Conservation (phyloP, 2,329 filamentous ascomycete species). For the Claviceps purpurea region DNA sequence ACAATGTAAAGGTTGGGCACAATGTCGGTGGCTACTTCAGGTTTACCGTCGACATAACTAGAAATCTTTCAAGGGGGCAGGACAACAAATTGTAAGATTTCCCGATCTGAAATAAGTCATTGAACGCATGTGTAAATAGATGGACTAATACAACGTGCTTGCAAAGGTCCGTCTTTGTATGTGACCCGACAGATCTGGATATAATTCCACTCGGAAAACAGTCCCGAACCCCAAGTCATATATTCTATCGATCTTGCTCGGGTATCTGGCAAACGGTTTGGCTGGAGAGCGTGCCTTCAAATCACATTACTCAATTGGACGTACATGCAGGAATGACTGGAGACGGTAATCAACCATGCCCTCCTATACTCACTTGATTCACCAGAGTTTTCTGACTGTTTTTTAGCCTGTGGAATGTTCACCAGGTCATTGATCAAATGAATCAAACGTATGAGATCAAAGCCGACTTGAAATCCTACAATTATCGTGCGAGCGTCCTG, state of each 20-base stretch:
- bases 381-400: background rate
- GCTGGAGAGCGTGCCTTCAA: conserved; percentile 48
- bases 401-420: conserved; percentile 49
- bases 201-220: conserved; percentile 57
- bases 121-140: no score
- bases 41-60: conserved; percentile 46
- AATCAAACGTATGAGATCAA: conserved; percentile 57
- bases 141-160: background rate
- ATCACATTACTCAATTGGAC: conserved; percentile 46
- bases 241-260: conserved; percentile 60
- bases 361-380: background rate
- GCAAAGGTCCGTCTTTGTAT: conserved; percentile 46
- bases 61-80: conserved; percentile 24
- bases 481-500: conserved; percentile 48
- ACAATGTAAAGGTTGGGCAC: conserved; percentile 35
- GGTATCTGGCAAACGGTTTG: conserved; percentile 67
- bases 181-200: conserved; percentile 50
- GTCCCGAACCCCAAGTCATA: conserved; percentile 40
- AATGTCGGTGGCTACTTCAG: conserved; percentile 49
- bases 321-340: conserved; percentile 44
- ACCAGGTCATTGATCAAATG: conserved; percentile 43
- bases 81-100: conserved; percentile 39
- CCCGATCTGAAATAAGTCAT: background rate
- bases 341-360: conserved; percentile 20
- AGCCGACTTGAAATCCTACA: conserved; percentile 44